Base-by-base conservation (phyloP, 768 basidiomycete genomes). In the Rhodotorula sphaerocarpa region DNA sequence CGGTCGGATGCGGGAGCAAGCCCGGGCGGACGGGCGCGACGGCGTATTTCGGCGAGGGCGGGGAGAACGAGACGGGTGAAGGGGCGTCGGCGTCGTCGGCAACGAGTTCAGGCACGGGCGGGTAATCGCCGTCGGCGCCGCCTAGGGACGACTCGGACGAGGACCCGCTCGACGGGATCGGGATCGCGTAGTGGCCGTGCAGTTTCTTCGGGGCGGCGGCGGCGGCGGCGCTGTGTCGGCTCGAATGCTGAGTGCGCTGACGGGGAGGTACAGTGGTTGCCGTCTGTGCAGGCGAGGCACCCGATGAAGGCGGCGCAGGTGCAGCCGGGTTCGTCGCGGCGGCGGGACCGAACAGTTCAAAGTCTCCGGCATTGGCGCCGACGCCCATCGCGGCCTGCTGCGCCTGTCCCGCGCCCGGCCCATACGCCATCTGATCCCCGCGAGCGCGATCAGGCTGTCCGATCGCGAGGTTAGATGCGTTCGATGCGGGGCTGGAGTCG, bases 321-420 rank as follows among this genome's bases (percentile, higher is more conserved):
- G 31, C 48, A 21, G 48, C 11, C 20, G 28, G 28, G 7, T 18
- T 7, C 11, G 53, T 28, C 23, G 39, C 23, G 33, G 31, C 18
- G 44, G 52, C n/a, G 2, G 51, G 57, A 0, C 63, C 63, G 43
- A 64, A 64, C 18, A 64, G 53, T 30, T 64, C 45, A 45, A 64
- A 64, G 47, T 64, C 63, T 16, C 53, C 50, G 10, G 34, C 55
- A 23, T 20, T 7, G 16, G n/a, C 30, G 1, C 56, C 56, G 34
- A 39, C 56, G 56, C 56, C 46, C 46, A 57, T 57, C 28, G 5
- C 36, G 36, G 10, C 36, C 36, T 39, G 36, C 36, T 10, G 36
- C 36, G 36, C 10, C 16, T 39, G 36, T 10, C n/a, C n/a, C n/a
- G n/a, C n/a, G n/a, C n/a, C n/a, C n/a, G n/a, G n/a, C n/a, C n/a